These are phyloP conservation scores for Solanum ossicruentum DNA, from an alignment of 257 asterid genomes.

Conservation along the genomic window DNA sequence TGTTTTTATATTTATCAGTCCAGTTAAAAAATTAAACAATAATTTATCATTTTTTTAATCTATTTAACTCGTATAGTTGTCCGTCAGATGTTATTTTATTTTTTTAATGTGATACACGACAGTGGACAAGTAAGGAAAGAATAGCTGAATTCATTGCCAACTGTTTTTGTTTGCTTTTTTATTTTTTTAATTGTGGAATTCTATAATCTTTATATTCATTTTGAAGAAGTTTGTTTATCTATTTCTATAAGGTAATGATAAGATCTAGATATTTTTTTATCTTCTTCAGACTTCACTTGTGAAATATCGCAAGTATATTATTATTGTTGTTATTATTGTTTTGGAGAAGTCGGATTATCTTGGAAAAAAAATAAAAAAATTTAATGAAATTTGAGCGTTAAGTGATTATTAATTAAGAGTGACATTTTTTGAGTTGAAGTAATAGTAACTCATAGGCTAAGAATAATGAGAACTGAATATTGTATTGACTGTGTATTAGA, in stretches of 20 bases:
- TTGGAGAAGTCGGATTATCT: background rate
- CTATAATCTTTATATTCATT: background rate
- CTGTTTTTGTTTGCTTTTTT: background rate
- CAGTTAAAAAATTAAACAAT: too few relatives aligned
- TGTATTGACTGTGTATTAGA: background rate
- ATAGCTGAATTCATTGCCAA: background rate
- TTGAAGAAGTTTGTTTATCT: background rate
- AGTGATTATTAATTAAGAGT: background rate
- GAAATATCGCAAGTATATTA: too few relatives aligned
- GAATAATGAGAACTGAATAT: background rate
- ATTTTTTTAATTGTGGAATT: background rate
- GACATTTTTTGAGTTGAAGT: background rate
- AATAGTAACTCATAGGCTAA: background rate
- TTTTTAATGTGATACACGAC: background rate
- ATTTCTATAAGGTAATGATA: background rate
- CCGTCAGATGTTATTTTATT: too few relatives aligned
- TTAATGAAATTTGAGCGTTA: background rate
- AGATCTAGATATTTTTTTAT: too few relatives aligned
- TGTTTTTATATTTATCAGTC: too few relatives aligned
- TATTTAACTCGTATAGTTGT: background rate
- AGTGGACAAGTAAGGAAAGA: background rate
- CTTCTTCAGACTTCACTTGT: too few relatives aligned
- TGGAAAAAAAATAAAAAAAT: background rate
- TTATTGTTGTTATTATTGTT: too few relatives aligned
- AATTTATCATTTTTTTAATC: too few relatives aligned